Base-by-base conservation (phyloP, 352 stramenopile genomes). In the Hyaloperonospora arabidopsidis region DNA sequence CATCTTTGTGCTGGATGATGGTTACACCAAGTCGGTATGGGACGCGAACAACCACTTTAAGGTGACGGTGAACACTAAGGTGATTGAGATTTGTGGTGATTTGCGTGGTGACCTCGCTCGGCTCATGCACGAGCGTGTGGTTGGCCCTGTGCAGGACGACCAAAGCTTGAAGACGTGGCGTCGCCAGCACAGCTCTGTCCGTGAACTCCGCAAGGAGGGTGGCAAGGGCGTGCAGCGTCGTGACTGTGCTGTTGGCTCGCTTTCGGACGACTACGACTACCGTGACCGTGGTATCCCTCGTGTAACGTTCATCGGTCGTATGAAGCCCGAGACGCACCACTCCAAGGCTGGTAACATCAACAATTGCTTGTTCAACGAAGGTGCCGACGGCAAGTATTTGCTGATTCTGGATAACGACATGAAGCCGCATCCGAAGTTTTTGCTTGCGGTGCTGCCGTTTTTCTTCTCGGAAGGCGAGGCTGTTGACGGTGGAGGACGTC, bases 331-430 rank as follows among this genome's bases (percentile, higher is more conserved):
- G 55, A 78, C 72, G 52, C 86, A 96, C 57, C 83, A 96, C 76
- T 93, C 84, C 23, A 96, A 96, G 71, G 86, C 86, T 46, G 86
- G 86, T 72, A 96, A 96, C 79, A 93, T 96, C 59, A 96, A 96
- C 77, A 96, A 96, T 56, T 67, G 59, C 8, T 53, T 96, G 36
- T 93, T 93, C 58, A 94, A 96, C 66, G 86, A 96, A 75, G 86
- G 86, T 45, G 82, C 84, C 0, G 76, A 87, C 41, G 86, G 84
- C 67, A 89, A 92, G 61, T 94, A 95, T 74, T 56, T 94, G 50
- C 58, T 96, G 43, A 95, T 96, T 79, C 58, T 96, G 35, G 86
- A 96, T 89, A 94, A 92, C 66, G 84, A 96, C 73, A 96, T 96
- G 84, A 91, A 95, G 70, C 84, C 84, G 43, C 84, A 95, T 46